A percentile compares a stretch with the other conserved stretches of the same genome.
These are phyloP conservation scores for Cyberlindnera misumaiensis DNA, from an alignment of 805 yeast species.

Conservation along the genomic window DNA sequence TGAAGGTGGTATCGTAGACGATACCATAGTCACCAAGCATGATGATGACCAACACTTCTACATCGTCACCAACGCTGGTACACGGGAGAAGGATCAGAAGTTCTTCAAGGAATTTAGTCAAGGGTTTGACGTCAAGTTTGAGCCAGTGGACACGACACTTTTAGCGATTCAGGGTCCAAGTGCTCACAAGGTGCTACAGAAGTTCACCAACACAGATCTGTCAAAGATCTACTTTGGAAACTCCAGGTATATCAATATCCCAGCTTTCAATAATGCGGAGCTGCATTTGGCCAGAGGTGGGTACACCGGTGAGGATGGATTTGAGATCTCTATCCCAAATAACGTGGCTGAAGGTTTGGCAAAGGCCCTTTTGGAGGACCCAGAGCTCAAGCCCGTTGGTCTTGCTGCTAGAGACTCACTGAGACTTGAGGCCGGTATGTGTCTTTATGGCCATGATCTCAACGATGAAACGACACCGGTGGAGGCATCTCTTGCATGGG, in stretches of 20 bases:
- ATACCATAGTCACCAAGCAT: conserved; percentile 82
- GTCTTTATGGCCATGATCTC: conserved; percentile 91
- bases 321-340: conserved; percentile 77
- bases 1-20: conserved; percentile 86
- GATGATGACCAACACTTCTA: conserved; percentile 58
- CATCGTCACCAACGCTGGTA: conserved; percentile 94
- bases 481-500: conserved; percentile 86
- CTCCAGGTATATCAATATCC: conserved; percentile 25
- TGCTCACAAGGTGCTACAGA: conserved; percentile 61
- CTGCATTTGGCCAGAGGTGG: conserved; percentile 92
- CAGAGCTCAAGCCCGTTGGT: conserved; percentile 76
- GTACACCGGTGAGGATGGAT: conserved; percentile 98
- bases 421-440: conserved; percentile 97
- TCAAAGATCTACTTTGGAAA: conserved; percentile 68
- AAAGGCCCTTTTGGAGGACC: conserved; percentile 44
- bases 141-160: conserved; percentile 62
- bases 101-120: conserved; percentile 52
- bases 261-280: conserved; percentile 30
- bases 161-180: conserved; percentile 92
- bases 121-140: conserved; percentile 28
- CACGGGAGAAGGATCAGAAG: conserved; percentile 71
- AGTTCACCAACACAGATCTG: conserved; percentile 54
- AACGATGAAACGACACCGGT: conserved; percentile 76
- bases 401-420: conserved; percentile 97
- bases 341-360: conserved; percentile 56